Percentiles rank a stretch among this genome's conserved stretches.
phyloP scores from a whole-genome alignment of 257 asterid genomes.

The Solanum bulbocastanum region DNA sequence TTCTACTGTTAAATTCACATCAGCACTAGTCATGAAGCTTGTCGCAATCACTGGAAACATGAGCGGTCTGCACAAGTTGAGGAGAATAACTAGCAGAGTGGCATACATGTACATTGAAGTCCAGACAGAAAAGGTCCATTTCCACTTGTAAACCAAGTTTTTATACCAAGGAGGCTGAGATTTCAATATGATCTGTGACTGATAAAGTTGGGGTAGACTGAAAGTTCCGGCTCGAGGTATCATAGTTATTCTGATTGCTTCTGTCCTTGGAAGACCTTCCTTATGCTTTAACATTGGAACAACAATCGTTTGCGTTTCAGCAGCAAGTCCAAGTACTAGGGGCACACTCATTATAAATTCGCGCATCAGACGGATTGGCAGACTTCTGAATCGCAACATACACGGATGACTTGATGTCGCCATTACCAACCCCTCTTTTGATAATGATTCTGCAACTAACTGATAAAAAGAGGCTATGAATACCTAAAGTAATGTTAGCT shows the following conservation, averaged over 20 bases:
- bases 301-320: slow-evolving; percentile 45
- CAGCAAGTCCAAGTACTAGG: slow-evolving; percentile 38
- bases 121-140: slow-evolving; percentile 64
- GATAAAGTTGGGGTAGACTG: slow-evolving; percentile 56
- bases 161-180: slow-evolving; percentile 58
- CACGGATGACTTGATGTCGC: slow-evolving; percentile 60
- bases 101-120: slow-evolving; percentile 35
- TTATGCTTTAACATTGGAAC: slow-evolving; percentile 50
- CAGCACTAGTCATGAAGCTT: background rate
- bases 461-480: slow-evolving; percentile 1
- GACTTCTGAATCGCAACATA: slow-evolving; percentile 55
- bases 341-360: slow-evolving; percentile 55
- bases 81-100: slow-evolving; percentile 24
- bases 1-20: background rate
- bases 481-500: background rate
- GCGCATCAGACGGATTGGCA: slow-evolving; percentile 58
- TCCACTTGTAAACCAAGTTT: slow-evolving; percentile 57
- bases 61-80: slow-evolving; percentile 40
- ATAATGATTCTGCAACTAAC: slow-evolving; percentile 52
- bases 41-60: slow-evolving; percentile 19
- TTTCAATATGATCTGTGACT: slow-evolving; percentile 32
- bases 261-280: slow-evolving; percentile 42
- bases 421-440: slow-evolving; percentile 27
- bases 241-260: slow-evolving; percentile 34
- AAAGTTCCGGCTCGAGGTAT: slow-evolving; percentile 56